Conservation (phyloP, 768 basidiomycete species). For the Symmetrospora coprosmae region DNA sequence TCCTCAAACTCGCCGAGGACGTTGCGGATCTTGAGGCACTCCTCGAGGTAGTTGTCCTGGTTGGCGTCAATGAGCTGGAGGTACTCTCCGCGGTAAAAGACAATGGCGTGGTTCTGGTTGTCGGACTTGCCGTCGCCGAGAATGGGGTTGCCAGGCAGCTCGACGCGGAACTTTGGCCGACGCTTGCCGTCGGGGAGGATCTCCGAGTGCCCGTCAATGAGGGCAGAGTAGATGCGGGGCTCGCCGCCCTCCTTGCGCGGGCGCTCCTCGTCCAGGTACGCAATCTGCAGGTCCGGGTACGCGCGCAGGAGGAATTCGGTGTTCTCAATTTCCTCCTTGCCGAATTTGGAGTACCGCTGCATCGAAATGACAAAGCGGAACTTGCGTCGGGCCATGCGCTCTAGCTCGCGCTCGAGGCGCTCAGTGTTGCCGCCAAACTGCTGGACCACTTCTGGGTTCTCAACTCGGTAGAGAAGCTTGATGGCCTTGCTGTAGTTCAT, state of each 20-base stretch:
- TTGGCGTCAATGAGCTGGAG: constrained; percentile 98
- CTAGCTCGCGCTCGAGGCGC: constrained; percentile 84
- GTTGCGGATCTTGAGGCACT: constrained; percentile 97
- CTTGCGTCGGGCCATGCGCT: constrained; percentile 93
- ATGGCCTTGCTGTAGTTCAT: constrained; percentile 99
- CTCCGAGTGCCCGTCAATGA: constrained; percentile 97
- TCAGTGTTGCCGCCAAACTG: constrained; percentile 95
- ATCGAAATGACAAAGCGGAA: constrained; percentile 99
- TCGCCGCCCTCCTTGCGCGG: constrained; percentile 89
- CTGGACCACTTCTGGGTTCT: constrained; percentile 98
- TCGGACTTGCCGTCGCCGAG: constrained; percentile 98
- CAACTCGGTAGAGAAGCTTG: constrained; percentile 96
- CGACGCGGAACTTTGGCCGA: constrained; percentile 92
- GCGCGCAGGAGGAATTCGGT: constrained; percentile 94
- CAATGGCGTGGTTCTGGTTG: constrained; percentile 98
- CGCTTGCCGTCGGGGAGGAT: constrained; percentile 77
- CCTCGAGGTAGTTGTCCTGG: constrained; percentile 98
- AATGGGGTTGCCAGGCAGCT: constrained; percentile 96
- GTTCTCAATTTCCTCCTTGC: constrained; percentile 98
- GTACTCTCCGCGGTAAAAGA: constrained; percentile 99
- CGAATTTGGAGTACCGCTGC: constrained; percentile 99
- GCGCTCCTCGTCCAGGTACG: constrained; percentile 92
- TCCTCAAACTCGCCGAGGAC: constrained; percentile 97
- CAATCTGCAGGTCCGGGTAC: constrained; percentile 96
- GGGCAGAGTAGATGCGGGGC: constrained; percentile 80